Evolutionary conservation across 805 yeast species (phyloP).

Genomic region (Tetrapisispora fleetii): DNA sequence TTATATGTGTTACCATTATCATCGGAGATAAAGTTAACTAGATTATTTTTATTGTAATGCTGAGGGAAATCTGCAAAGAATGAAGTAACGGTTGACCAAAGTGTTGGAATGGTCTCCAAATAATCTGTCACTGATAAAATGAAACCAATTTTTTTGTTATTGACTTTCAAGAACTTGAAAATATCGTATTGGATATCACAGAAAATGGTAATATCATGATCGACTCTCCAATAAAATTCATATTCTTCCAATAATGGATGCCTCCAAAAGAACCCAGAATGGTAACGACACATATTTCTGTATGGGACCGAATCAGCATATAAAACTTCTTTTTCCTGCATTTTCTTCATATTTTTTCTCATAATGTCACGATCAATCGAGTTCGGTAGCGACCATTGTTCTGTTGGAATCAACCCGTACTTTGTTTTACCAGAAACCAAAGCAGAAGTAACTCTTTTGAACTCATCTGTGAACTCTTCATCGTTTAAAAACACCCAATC

Average conservation of each 20-base stretch:
- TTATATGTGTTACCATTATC: slow-evolving; percentile 60
- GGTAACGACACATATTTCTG: slow-evolving; percentile 54
- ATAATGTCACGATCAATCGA: slow-evolving; percentile 51
- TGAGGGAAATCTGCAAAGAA: slow-evolving; percentile 37
- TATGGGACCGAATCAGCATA: slow-evolving; percentile 56
- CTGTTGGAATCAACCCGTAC: slow-evolving; percentile 51
- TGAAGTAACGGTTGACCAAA: slow-evolving; percentile 51
- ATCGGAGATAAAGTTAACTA: slow-evolving; percentile 52
- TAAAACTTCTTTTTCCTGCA: slow-evolving; percentile 37
- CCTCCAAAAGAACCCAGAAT: slow-evolving; percentile 48
- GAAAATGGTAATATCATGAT: slow-evolving; percentile 51
- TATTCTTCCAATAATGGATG: slow-evolving; percentile 50
- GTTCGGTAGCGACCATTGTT: slow-evolving; percentile 64
- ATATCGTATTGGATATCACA: slow-evolving; percentile 60
- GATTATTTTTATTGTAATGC: slow-evolving; percentile 36
- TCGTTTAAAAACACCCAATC: slow-evolving; percentile 80
- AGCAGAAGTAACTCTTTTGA: slow-evolving; percentile 38
- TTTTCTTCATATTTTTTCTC: slow-evolving; percentile 34
- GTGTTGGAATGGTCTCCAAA: slow-evolving; percentile 46
- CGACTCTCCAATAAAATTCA: slow-evolving; percentile 69
- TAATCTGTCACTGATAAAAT: slow-evolving; percentile 58
- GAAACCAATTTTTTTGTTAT: slow-evolving; percentile 56
- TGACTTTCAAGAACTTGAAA: slow-evolving; percentile 46
- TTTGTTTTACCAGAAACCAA: slow-evolving; percentile 50
- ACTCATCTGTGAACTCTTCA: slow-evolving; percentile 48